Evolutionary conservation across 2,329 filamentous ascomycete genomes (phyloP).

Genomic region (Fusarium coffeatum): DNA sequence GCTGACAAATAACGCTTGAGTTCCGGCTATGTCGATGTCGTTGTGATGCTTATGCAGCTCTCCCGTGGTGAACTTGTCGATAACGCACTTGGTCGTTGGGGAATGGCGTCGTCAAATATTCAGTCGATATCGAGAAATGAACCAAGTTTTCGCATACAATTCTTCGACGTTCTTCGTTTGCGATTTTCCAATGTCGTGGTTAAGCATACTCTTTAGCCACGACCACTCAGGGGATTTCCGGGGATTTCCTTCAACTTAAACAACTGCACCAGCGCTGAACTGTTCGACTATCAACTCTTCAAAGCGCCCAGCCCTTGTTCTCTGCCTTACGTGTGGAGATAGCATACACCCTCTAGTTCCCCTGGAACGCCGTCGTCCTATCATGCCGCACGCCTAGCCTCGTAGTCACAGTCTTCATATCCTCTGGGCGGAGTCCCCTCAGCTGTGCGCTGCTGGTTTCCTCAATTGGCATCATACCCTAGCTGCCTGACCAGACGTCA

Average conservation of each 20-base stretch:
- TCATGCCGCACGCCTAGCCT: slow-evolving; percentile 31
- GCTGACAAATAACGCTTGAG: neutral
- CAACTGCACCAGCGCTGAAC: slow-evolving; percentile 19
- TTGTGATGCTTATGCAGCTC: neutral
- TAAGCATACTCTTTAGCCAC: slow-evolving; percentile 7
- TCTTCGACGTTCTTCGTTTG: neutral
- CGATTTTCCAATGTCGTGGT: slow-evolving; percentile 12
- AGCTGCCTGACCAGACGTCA: slow-evolving; percentile 34
- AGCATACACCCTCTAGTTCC: slow-evolving; percentile 27
- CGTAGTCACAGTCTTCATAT: slow-evolving; percentile 27
- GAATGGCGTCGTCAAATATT: neutral
- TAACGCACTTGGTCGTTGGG: neutral
- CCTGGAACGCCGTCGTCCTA: slow-evolving; percentile 11
- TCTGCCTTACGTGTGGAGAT: slow-evolving; percentile 37
- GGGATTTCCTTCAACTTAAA: slow-evolving; percentile 42
- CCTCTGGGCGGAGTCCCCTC: slow-evolving; percentile 29
- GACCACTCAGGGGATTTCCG: slow-evolving; percentile 32
- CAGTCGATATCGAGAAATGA: neutral
- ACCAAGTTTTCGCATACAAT: neutral
- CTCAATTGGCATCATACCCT: slow-evolving; percentile 29
- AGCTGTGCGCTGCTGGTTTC: slow-evolving; percentile 21
- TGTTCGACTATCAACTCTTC: slow-evolving; percentile 22
- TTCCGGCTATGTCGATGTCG: slow-evolving; percentile 3
- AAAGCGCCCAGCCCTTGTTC: slow-evolving; percentile 30
- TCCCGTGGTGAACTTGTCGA: neutral